Conservation (phyloP, 2,329 filamentous ascomycete species). For the Cercospora berteroae region DNA sequence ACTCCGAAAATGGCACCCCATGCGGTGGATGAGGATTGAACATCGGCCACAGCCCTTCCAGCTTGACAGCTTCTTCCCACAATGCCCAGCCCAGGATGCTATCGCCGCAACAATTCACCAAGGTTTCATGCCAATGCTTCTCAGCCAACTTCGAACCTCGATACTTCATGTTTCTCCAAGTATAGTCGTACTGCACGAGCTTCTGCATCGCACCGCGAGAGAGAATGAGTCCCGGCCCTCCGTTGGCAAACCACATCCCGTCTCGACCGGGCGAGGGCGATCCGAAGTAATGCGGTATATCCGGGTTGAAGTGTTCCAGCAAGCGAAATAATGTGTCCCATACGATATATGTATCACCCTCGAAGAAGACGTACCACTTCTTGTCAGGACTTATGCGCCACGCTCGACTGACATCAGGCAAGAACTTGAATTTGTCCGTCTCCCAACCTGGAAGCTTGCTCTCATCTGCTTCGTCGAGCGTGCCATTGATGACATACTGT, state of each 20-base stretch:
- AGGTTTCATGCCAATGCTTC: conserved; percentile 42
- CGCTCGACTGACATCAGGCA: conserved; percentile 52
- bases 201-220: conserved; percentile 48
- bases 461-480: conserved; percentile 7
- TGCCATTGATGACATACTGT: conserved; percentile 21
- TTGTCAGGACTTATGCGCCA: conserved; percentile 48
- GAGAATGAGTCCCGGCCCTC: conserved; percentile 51
- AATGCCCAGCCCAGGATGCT: conserved; percentile 51
- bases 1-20: conserved; percentile 47
- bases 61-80: conserved; percentile 42
- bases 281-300: conserved; percentile 22
- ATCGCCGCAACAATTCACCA: conserved; percentile 53
- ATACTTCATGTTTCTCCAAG: conserved; percentile 40
- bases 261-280: conserved; percentile 37
- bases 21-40: conserved; percentile 53
- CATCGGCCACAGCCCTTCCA: conserved; percentile 52
- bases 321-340: conserved; percentile 38
- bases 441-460: conserved; percentile 44
- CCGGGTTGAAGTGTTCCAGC: conserved; percentile 16
- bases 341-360: conserved; percentile 51
- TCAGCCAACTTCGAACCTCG: conserved; percentile 37
- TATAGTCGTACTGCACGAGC: conserved; percentile 35
- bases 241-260: conserved; percentile 48
- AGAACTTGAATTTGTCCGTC: conserved; percentile 55
- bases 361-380: conserved; percentile 55